Conservation (phyloP, 108 stramenopile species). For the Fistulifera solaris region DNA sequence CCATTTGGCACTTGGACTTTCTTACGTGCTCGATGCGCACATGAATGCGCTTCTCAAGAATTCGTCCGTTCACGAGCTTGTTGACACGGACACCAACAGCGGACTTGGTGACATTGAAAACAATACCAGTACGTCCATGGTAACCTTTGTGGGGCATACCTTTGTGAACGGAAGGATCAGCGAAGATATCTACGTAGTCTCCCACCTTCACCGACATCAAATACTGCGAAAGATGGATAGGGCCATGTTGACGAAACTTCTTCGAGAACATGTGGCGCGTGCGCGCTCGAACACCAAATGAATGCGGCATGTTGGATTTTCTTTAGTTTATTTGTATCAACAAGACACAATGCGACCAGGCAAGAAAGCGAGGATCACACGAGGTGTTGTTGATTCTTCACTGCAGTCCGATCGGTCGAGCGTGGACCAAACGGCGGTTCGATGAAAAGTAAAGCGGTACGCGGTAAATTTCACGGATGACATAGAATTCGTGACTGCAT, state of each 20-base stretch:
- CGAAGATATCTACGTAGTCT: slow-evolving; percentile 99
- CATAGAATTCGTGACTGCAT: too few relatives aligned
- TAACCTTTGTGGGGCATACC: slow-evolving; percentile 99
- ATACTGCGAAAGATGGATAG: slow-evolving; percentile 85
- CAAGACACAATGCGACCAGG: too few relatives aligned
- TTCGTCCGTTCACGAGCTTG: slow-evolving; percentile 96
- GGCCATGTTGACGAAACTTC: slow-evolving; percentile 92
- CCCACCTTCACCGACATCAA: slow-evolving; percentile 88
- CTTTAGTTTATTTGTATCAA: too few relatives aligned
- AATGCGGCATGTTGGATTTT: slow-evolving; percentile 89
- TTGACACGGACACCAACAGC: slow-evolving; percentile 96
- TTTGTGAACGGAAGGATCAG: slow-evolving; percentile 96
- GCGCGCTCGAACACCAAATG: slow-evolving; percentile 93
- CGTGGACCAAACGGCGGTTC: too few relatives aligned
- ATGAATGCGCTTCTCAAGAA: slow-evolving; percentile 98
- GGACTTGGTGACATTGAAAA: slow-evolving; percentile 98
- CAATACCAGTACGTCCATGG: slow-evolving; percentile 98
- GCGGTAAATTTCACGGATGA: too few relatives aligned
- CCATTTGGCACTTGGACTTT: slow-evolving; percentile 93
- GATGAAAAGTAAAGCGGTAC: too few relatives aligned
- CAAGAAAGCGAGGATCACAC: too few relatives aligned
- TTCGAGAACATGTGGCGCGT: slow-evolving; percentile 99
- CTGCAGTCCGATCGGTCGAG: too few relatives aligned
- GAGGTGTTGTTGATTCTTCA: too few relatives aligned
- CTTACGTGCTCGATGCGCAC: slow-evolving; percentile 97